phyloP scores from a whole-genome alignment of 2,329 filamentous ascomycete genomes.

The Didymella pomorum region DNA sequence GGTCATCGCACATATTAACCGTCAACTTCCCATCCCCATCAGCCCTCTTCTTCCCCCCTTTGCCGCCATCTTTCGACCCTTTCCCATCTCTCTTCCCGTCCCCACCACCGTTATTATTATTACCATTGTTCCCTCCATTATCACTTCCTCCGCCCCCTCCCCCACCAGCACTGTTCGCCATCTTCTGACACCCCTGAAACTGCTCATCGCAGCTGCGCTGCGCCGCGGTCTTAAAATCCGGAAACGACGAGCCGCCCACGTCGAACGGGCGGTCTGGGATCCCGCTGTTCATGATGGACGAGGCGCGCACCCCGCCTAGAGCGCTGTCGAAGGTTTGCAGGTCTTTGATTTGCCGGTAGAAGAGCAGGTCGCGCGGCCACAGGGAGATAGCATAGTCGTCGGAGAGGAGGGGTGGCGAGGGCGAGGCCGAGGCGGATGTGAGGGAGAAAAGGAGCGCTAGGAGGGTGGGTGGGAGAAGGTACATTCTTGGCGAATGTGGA shows the following conservation, averaged over 20 bases:
- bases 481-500: conserved; percentile 20
- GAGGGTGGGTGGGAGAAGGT: conserved; percentile 32
- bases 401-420: conserved; percentile 34
- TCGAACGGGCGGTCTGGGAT: conserved; percentile 56
- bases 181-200: conserved; percentile 63
- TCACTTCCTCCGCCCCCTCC: neutral
- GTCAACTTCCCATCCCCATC: conserved; percentile 13
- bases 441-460: conserved; percentile 33
- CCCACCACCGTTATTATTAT: neutral
- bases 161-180: conserved; percentile 43
- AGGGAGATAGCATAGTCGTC: conserved; percentile 36
- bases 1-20: conserved; percentile 34
- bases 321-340: conserved; percentile 53
- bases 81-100: neutral
- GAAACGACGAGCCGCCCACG: conserved; percentile 56
- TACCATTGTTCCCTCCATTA: neutral
- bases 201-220: conserved; percentile 70
- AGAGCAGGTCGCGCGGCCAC: conserved; percentile 44
- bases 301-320: conserved; percentile 62
- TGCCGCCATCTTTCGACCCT: neutral
- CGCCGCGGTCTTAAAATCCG: conserved; percentile 62
- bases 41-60: conserved; percentile 10
- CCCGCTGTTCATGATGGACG: conserved; percentile 59
- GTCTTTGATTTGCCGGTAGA: conserved; percentile 43
- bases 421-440: conserved; percentile 27